phyloP scores from a whole-genome alignment of 345 rosid species.

The Syzygium aromaticum region DNA sequence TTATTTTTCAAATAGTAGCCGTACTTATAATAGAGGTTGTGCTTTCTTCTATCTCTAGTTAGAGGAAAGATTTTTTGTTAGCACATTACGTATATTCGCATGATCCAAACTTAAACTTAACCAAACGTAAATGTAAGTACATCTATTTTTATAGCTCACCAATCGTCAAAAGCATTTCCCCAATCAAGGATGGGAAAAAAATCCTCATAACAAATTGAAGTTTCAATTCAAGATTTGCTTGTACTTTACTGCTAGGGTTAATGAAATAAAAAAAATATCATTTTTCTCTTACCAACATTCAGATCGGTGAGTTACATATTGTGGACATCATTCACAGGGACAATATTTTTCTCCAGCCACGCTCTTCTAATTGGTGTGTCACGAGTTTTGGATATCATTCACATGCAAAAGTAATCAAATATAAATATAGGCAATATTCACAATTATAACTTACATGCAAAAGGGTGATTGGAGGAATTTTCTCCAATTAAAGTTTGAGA shows the following conservation, averaged over 20 bases:
- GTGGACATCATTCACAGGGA: fast-evolving
- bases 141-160: neutral
- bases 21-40: neutral
- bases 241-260: neutral
- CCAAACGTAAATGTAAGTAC: neutral
- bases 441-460: neutral
- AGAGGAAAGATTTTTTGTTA: neutral
- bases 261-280: neutral
- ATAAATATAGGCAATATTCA: neutral
- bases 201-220: neutral
- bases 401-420: fast-evolving
- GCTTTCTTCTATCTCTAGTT: neutral
- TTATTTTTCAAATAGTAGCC: neutral
- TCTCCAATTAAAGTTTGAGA: neutral
- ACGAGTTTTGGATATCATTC: fast-evolving
- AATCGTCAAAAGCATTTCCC: neutral
- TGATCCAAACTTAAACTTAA: neutral
- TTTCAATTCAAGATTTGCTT: neutral
- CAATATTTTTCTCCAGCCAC: fast-evolving
- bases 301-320: fast-evolving
- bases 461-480: neutral
- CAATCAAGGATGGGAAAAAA: neutral
- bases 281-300: fast-evolving
- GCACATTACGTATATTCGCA: neutral
- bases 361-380: fast-evolving